phyloP scores from a whole-genome alignment of 169 alveolate species.

The Cyclospora cayetanensis region DNA sequence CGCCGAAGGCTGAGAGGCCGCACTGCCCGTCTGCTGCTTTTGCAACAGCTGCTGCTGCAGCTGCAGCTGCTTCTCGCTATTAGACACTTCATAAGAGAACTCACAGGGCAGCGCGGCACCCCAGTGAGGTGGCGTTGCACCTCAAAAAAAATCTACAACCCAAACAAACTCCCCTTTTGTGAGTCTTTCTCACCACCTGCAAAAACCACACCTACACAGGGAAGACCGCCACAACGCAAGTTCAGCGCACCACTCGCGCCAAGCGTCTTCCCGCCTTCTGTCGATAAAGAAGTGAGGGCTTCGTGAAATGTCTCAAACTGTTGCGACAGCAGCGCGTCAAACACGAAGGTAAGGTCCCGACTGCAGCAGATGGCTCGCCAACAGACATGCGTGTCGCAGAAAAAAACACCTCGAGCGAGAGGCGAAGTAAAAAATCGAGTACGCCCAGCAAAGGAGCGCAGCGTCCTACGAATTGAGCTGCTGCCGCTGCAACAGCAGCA shows the following conservation, averaged over 20 bases:
- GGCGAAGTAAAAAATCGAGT: too few relatives aligned
- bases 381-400: too few relatives aligned
- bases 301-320: conserved; percentile 14
- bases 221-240: too few relatives aligned
- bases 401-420: background rate
- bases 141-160: background rate
- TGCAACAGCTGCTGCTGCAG: conserved; percentile 32
- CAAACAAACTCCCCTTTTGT: background rate
- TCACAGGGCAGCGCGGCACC: conserved; percentile 30
- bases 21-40: conserved; percentile 3
- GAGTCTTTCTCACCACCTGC: background rate
- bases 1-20: too few relatives aligned
- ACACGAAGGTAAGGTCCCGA: background rate
- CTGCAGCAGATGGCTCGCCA: too few relatives aligned
- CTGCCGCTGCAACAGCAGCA: background rate
- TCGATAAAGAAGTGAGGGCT: background rate
- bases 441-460: too few relatives aligned
- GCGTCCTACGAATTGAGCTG: too few relatives aligned
- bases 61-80: background rate
- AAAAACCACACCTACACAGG: too few relatives aligned
- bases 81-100: background rate
- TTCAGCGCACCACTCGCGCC: too few relatives aligned
- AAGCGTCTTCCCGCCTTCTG: too few relatives aligned
- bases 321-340: conserved; percentile 47
- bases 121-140: background rate